Percentiles rank a stretch among this genome's conserved stretches.
Evolutionary conservation across 805 yeast species (phyloP).

Genomic region (Myxozyma sirexii): DNA sequence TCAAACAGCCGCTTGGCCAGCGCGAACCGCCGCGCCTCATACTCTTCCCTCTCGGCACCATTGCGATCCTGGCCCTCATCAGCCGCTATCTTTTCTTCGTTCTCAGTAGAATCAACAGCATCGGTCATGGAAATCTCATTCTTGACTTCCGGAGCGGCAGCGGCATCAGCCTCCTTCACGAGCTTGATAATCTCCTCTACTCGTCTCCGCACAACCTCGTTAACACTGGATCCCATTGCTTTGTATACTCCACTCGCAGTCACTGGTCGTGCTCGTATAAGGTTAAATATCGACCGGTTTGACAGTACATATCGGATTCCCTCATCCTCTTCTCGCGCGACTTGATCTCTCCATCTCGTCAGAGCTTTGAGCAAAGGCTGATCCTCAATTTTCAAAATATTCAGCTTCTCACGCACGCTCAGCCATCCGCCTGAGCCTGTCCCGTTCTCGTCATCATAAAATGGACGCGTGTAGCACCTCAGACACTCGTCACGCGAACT

Average conservation of each 20-base stretch:
- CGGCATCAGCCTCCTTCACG: neutral
- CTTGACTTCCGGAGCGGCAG: neutral
- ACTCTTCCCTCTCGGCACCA: neutral
- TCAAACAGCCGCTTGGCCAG: constrained; percentile 15
- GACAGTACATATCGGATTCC: constrained; percentile 82
- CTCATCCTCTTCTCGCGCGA: constrained; percentile 80
- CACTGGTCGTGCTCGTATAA: constrained; percentile 62
- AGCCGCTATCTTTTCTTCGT: neutral
- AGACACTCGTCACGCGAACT: constrained; percentile 79
- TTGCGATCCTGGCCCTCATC: neutral
- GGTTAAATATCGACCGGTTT: constrained; percentile 67
- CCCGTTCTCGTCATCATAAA: constrained; percentile 50
- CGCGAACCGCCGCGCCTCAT: constrained; percentile 2
- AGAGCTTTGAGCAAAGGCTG: constrained; percentile 61
- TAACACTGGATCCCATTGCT: constrained; percentile 43
- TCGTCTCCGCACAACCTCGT: constrained; percentile 11
- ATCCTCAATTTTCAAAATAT: constrained; percentile 53
- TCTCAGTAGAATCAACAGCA: neutral
- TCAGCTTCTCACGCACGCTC: constrained; percentile 62
- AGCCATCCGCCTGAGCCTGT: constrained; percentile 62
- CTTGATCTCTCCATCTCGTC: constrained; percentile 78
- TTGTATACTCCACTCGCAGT: constrained; percentile 59
- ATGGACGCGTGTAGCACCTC: constrained; percentile 79
- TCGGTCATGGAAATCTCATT: neutral
- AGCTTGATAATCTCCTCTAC: constrained; percentile 12